phyloP scores from a whole-genome alignment of 441 rosid genomes.

The Cnidoscolus chayamansa region DNA sequence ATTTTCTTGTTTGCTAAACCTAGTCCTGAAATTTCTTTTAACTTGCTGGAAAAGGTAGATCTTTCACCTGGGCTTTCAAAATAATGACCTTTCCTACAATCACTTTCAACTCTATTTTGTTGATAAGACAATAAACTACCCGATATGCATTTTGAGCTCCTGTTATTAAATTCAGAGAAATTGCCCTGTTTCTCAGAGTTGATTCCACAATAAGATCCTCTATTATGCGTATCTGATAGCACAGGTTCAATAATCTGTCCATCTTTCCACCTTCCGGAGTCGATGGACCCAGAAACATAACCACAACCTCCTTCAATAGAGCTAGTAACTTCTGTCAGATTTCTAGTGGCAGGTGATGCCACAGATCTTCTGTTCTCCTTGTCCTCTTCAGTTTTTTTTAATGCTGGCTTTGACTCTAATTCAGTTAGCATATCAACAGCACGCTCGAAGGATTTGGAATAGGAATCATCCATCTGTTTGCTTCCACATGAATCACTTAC shows the following conservation, averaged over 20 bases:
- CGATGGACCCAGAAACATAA: not conserved
- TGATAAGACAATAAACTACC: not conserved
- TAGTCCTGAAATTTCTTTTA: conserved; percentile 28
- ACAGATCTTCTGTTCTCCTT: conserved; percentile 17
- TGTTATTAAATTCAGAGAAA: conserved; percentile 10
- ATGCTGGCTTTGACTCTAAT: conserved; percentile 28
- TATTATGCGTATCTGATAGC: not conserved
- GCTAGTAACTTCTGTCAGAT: conserved; percentile 15
- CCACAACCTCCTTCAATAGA: not conserved
- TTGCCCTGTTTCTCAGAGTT: conserved; percentile 9
- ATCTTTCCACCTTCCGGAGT: not conserved
- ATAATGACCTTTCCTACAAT: conserved; percentile 24
- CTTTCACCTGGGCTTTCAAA: conserved; percentile 18
- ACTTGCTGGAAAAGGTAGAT: conserved; percentile 4
- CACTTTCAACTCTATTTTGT: conserved; percentile 1
- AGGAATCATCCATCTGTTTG: conserved; percentile 56
- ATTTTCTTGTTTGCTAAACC: conserved; percentile 8
- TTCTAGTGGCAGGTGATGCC: conserved; percentile 7
- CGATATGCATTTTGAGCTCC: conserved; percentile 25
- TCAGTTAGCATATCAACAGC: conserved; percentile 57
- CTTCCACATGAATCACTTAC: conserved; percentile 40
- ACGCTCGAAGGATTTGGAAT: conserved; percentile 59
- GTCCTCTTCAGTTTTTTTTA: conserved; percentile 11
- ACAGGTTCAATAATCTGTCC: conserved; percentile 12
- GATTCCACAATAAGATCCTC: conserved; percentile 3